Evolutionary conservation across 495 filamentous ascomycete genomes (phyloP).

Genomic region (Pseudevernia furfuracea): DNA sequence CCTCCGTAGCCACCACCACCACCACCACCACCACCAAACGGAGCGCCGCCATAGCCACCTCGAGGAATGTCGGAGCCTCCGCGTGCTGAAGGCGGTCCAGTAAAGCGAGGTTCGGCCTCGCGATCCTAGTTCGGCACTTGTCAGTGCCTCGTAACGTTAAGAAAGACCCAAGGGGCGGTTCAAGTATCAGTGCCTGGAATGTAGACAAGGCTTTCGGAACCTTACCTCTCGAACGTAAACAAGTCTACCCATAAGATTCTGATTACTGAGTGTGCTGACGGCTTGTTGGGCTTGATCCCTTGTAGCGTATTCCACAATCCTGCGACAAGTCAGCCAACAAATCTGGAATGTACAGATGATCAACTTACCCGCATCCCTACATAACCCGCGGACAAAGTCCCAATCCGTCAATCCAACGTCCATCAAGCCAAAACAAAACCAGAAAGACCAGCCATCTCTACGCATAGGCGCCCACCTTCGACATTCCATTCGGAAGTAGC

Average conservation of each 20-base stretch:
- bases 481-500: conserved; percentile 99
- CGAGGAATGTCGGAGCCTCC: conserved; percentile 51
- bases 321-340: conserved; percentile 31
- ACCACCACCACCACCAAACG: conserved; percentile 28
- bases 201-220: conserved; percentile 11
- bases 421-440: conserved; percentile 68
- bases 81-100: conserved; percentile 59
- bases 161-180: background rate
- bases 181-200: background rate
- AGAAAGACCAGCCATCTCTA: conserved; percentile 78
- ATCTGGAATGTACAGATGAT: conserved; percentile 8
- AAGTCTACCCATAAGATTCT: conserved; percentile 94
- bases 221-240: conserved; percentile 96
- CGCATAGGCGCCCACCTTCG: conserved; percentile 98
- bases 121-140: conserved; percentile 56
- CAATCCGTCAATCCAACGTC: conserved; percentile 99
- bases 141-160: background rate
- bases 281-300: conserved; percentile 98
- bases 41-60: conserved; percentile 39
- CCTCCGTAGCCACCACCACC: conserved; percentile 46
- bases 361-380: conserved; percentile 99
- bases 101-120: conserved; percentile 92
- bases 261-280: conserved; percentile 96
- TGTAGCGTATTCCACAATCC: conserved; percentile 99
- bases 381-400: conserved; percentile 81